Evolutionary conservation across 495 filamentous ascomycete genomes (phyloP).

Genomic region (Sporormia fimetaria): DNA sequence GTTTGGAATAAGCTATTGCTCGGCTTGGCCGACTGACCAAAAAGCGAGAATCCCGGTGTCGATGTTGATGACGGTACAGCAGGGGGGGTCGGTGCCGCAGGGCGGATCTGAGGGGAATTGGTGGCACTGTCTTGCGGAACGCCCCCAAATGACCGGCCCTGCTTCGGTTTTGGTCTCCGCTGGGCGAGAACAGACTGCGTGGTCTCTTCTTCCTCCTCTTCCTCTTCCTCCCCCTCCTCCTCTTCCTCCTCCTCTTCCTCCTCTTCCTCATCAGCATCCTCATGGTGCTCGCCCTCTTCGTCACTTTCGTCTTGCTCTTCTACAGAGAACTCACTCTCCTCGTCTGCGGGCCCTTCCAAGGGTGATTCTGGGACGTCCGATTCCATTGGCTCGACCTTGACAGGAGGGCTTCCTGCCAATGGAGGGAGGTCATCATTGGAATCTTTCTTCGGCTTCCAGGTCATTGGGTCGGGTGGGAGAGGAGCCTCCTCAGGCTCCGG

Average conservation of each 20-base stretch:
- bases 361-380: conserved; percentile 35
- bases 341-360: conserved; percentile 12
- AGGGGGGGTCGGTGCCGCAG: conserved; percentile 22
- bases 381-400: conserved; percentile 31
- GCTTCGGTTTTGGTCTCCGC: too few species aligned
- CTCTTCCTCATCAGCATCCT: conserved; percentile 20
- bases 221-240: too few species aligned
- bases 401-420: conserved; percentile 50
- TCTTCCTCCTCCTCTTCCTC: too few species aligned
- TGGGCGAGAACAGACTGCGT: too few species aligned
- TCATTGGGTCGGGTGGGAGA: conserved; percentile 31
- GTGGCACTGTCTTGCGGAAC: conserved; percentile 14
- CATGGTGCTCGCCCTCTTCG: conserved; percentile 10
- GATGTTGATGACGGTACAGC: conserved; percentile 15
- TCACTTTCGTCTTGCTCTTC: conserved; percentile 31
- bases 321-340: conserved; percentile 17
- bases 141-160: too few species aligned
- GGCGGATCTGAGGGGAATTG: conserved; percentile 13
- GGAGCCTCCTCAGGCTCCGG: conserved; percentile 30
- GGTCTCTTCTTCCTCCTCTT: conserved; percentile 13
- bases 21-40: conserved; percentile 1
- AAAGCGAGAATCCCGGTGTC: conserved; percentile 2
- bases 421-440: conserved; percentile 41
- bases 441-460: conserved; percentile 25
- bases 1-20: conserved; percentile 34